A percentile compares a stretch with the other conserved stretches of the same genome.
Conservation (phyloP, 352 stramenopile genomes). For the Phytophthora pini region DNA sequence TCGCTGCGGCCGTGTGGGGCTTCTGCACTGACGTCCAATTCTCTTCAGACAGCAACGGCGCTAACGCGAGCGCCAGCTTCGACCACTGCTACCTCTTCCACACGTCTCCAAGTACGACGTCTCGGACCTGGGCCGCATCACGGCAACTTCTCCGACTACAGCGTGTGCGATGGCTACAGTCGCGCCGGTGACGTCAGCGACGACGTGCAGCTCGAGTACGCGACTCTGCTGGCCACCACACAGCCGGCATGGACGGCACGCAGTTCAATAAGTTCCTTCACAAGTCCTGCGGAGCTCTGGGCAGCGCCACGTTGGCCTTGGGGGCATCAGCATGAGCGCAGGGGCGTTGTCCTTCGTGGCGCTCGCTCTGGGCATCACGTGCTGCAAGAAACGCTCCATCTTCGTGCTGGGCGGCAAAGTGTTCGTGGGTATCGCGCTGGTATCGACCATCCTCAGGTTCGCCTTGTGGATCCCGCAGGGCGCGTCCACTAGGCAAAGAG, state of each 20-base stretch:
- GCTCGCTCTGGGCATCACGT: conserved; percentile 67
- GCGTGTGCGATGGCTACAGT: conserved; percentile 66
- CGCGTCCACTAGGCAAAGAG: conserved; percentile 54
- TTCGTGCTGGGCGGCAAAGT: conserved; percentile 61
- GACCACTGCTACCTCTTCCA: conserved; percentile 83
- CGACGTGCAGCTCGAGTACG: conserved; percentile 39
- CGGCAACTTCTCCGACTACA: conserved; percentile 61
- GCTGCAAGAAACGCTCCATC: conserved; percentile 73
- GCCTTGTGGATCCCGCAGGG: conserved; percentile 65
- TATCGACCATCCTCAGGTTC: conserved; percentile 62
- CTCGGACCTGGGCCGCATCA: conserved; percentile 31
- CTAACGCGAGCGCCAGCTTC: conserved; percentile 46
- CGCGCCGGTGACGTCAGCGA: conserved; percentile 36
- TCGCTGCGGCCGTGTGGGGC: conserved; percentile 66
- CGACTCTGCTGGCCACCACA: conserved; percentile 37
- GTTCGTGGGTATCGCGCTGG: conserved; percentile 46
- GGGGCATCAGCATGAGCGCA: conserved; percentile 43
- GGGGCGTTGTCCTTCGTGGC: conserved; percentile 57
- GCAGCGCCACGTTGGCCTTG: conserved; percentile 55
- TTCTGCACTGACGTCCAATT: conserved; percentile 71
- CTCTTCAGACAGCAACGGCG: conserved; percentile 22
- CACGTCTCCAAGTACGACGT: conserved; percentile 65
- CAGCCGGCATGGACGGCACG: conserved; percentile 52
- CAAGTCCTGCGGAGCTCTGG: conserved; percentile 61
- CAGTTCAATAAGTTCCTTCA: conserved; percentile 71